Base-by-base conservation (phyloP, 805 yeast genomes). In the Kluyveromyces siamensis region DNA sequence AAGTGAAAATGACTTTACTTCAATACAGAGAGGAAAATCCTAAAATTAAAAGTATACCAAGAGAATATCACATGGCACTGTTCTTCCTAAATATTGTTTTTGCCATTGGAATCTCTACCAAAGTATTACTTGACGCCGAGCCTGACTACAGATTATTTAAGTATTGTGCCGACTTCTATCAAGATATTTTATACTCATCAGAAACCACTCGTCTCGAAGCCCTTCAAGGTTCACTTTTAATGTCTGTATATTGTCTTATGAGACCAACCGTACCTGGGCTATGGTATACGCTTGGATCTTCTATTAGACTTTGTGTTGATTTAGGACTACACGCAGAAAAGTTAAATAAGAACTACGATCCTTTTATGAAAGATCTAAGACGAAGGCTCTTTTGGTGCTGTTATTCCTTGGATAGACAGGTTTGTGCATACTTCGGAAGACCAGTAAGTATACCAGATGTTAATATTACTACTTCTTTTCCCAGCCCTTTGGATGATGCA, bases 401-500 rank as follows among this genome's bases (percentile, higher is more conserved):
- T 1, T 89, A 89, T 62, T 77, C 90, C 1, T 66, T 90, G 48
- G 97, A 89, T 63, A 68, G 96, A 21, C 96, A 88, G 61, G 80
- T 87, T 9, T 84, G 95, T 61, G 81, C 89, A 41, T 88, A 88
- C 60, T 70, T 89, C 45, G 95, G 95, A 1, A 73, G 96, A 37
- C 96, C 96, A 0, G 83, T 84, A 54, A 93, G 95, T 0, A 83
- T 89, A 1, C 93, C 95, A 0, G 96, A 89, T 55, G 89, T 84
- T 53, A 75, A 81, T 45, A 78, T 88, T 41, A 74, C 79, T 46
- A 83, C 86, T 1, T 77, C 77, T 39, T 85, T 82, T 60, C 95
- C 96, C 0, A 76, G 84, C 16, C 74, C 74, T 40, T 65, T 84
- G 42, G 96, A 89, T 66, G 96, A 89, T 60, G 74, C 87, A 1